These are phyloP conservation scores for Ceratocystis harringtonii DNA, from an alignment of 2,329 filamentous ascomycete species.

Conservation along the genomic window DNA sequence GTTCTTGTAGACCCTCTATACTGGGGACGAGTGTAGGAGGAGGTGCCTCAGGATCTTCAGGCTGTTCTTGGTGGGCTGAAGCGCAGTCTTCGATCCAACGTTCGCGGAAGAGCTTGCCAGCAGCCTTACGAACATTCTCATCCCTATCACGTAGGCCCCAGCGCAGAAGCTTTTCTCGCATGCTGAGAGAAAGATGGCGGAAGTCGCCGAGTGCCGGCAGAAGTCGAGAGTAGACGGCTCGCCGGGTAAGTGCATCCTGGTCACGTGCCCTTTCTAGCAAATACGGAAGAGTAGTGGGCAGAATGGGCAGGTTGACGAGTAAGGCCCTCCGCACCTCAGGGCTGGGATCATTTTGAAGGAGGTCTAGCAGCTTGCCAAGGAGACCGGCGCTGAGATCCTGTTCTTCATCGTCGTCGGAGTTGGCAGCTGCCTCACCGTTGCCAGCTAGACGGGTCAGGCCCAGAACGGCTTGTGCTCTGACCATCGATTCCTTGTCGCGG, in stretches of 20 bases:
- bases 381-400: constrained; percentile 52
- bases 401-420: constrained; percentile 56
- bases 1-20: constrained; percentile 71
- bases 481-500: constrained; percentile 84
- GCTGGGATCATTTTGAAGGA: constrained; percentile 85
- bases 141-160: constrained; percentile 93
- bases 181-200: constrained; percentile 77
- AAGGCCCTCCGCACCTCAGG: constrained; percentile 83
- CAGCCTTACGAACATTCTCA: constrained; percentile 83
- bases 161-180: constrained; percentile 85
- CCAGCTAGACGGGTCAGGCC: constrained; percentile 75
- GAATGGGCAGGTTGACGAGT: constrained; percentile 77
- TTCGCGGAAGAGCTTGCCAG: constrained; percentile 77
- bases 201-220: constrained; percentile 87
- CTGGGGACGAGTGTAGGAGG: constrained; percentile 40
- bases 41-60: constrained; percentile 39
- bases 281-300: constrained; percentile 67
- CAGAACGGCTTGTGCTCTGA: constrained; percentile 80
- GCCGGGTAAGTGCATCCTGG: constrained; percentile 66
- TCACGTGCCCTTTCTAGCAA: constrained; percentile 85
- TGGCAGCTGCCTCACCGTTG: constrained; percentile 55
- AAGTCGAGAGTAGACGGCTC: constrained; percentile 74
- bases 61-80: constrained; percentile 45
- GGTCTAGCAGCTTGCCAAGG: constrained; percentile 68
- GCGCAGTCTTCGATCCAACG: constrained; percentile 97